Base-by-base conservation (phyloP, 2,329 filamentous ascomycete species). In the Colletotrichum tanaceti region DNA sequence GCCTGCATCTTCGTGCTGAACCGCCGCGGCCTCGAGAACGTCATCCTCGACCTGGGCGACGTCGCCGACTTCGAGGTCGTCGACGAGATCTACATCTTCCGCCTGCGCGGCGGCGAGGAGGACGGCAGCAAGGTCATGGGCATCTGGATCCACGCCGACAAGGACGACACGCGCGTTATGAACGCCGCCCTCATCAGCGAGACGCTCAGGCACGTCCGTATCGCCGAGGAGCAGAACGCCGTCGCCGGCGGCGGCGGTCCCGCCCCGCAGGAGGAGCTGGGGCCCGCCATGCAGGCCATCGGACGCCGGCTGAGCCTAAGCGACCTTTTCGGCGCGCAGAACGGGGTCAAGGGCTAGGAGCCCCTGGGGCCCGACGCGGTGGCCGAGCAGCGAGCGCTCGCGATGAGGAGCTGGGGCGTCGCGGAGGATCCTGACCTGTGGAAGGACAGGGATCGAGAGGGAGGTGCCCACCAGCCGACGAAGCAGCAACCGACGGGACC, bases 1-100 rank as follows among this genome's bases (percentile, higher is more conserved):
- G 82, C 83, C 24, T 89, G 89, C 80, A 86, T 93, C 18, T 91
- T 94, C 73, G 84, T 95, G 7, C 83, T 95, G 70, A 94, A 93
- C 79, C 85, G 92, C 52, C 86, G 89, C 47, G 89, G 89, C 0
- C 80, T 93, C 58, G 86, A 91, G 59, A 94, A 95, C 74, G 85
- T 94, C 62, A 84, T 90, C 47, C 82, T 93, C 14, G 87, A 90
- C 68, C 81, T 93, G n/a, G 83, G 83, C 13, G 82, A 84, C 18
- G 85, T 90, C 41, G 82, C 80, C 47, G 85, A 91, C 67, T 88
- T 92, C 47, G 91, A 94, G 77, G 82, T 91, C 28, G 85, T 81
- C 20, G 82, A 79, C 4, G 84, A 87, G 71, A 82, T 89, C 47
- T 78, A 89, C 61, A 86, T 87, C 58, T 77, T 85, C 63, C 77